Base-by-base conservation (phyloP, 192 early-diverging fungal genomes). In the Coemansia sp. region DNA sequence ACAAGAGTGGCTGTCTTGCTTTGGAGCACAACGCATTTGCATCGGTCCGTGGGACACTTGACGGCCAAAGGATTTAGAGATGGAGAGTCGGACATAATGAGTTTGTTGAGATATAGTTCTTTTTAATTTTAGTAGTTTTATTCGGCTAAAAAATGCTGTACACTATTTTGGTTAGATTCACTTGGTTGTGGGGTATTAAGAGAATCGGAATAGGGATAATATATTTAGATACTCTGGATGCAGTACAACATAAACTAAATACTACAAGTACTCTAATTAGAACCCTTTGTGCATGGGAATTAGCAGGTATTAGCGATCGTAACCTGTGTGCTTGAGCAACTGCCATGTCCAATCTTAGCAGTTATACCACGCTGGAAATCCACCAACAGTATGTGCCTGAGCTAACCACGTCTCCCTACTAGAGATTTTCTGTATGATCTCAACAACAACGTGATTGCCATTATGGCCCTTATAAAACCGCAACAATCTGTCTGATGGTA, bases 21-120 rank as follows among this genome's bases (percentile, higher is more conserved):
- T 7, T 64, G 50, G 34, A 75, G 62, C 49, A 75, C 40, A 31
- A 63, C 70, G 64, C 74, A 65, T 18, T 50, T 57, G 40, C 74
- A 75, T 18, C 44, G 38, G n/a, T 15, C 22, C 39, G 41, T 62
- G 9, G 74, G 74, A 52, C 74, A 75, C 16, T 66, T 67, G 24
- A 76, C 55, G 0, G 68, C 57, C 5, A 76, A 39, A 0, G 74
- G 74, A 24, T 76, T 76, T 33, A 20, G 66, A 24, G 60, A 9
- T 8, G 43, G 8, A 13, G 31, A 20, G 0, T 16, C 29, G 27
- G 68, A 62, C 68, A 69, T 69, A 33, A 47, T 8, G n/a, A 16
- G 16, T 27, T 27, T 5, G 44, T 18, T 47, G 44, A 6, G 44
- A 22, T 20, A 50, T 11, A 20, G 20, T 22, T 22, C 24, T 49